Evolutionary conservation across 176 grass and related monocot species (phyloP), one percentile per base, ranked within the genome.

Genomic region (Alloteropsis semialata): DNA sequence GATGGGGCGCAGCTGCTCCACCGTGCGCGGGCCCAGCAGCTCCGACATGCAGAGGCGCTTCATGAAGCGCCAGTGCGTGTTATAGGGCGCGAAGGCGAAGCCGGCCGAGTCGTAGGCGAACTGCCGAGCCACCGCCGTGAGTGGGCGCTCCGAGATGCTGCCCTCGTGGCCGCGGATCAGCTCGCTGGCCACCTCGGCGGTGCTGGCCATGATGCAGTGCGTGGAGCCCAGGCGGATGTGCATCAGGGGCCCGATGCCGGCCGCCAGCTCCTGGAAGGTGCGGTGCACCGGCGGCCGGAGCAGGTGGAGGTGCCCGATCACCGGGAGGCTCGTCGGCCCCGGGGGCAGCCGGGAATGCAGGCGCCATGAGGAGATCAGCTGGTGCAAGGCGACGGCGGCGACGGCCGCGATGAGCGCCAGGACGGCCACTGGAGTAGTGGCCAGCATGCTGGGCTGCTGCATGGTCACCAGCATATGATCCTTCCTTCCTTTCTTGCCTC

Each of bases 251-350:
- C 92, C 84, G 0, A 90, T 50, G 21, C 65, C 19, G 1, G 25
- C 8, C 1, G 89, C 81, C 5, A 97, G 87, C 75, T 83, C 77
- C 30, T 85, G 81, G 27, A 94, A 58, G 6, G 85, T 87, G 36
- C 74, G 85, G 84, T 97, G 95, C 19, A 86, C 88, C 24, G 88
- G 85, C 13, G 85, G 90, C 0, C 17, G 55, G 58, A 97, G 80
- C 15, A 92, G 90, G 84, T 97, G 88, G 11, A 97, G 95, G 74
- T 97, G 92, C 0, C 95, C 90, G 46, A 97, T 85, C 32, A 97
- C 50, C 5, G 95, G 95, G 12, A 97, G 68, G 5, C 88, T 56
- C 32, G 12, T 12, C 14, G 95, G 92, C 5, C 86, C 84, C 39
- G 95, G 90, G 1, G 87, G 89, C 0, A 97, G 85, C 1, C 36